Evolutionary conservation across 805 yeast species (phyloP), one percentile per base, ranked within the genome.

Genomic region (Pichia paraexigua): DNA sequence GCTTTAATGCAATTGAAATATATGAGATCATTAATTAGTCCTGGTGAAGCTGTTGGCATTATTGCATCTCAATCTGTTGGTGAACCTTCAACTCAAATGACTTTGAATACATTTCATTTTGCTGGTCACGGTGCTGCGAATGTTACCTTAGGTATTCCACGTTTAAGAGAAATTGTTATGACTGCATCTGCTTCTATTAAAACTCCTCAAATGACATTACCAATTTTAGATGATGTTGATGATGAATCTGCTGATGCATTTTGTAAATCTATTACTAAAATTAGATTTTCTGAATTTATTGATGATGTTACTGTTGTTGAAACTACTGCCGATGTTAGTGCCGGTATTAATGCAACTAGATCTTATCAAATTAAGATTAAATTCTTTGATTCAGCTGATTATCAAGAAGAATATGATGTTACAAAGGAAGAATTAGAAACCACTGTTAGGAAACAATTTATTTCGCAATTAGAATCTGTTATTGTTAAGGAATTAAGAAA

Each of bases 111-210:
- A 53, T 92, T 92, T 88, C 99, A 94, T 76, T 94, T 94, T 65
- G 99, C 99, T 62, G 99, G 99, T 69, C 99, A 95, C 74, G 99
- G 99, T 82, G 99, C 99, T 53, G 99, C 99, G 45, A 94, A 94
- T 71, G 99, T 94, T 58, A 94, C 99, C 0, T 78, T 94, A 63
- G 99, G 99, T 86, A 94, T 94, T 66, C 99, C 99, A 42, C 96
- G 99, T 81, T 83, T 94, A 88, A 86, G 99, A 81, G 99, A 94
- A 79, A 94, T 94, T 70, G 90, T 94, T 67, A 94, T 94, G 99
- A 95, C 99, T 13, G 99, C 99, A 21, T 88, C 97, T 53, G 82
- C 96, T 22, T 72, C 86, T 46, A 94, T 94, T 64, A 88, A 89
- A 74, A 94, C 99, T n/a, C 99, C 99, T 44, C 98, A 94, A 73